A percentile compares a stretch with the other conserved stretches of the same genome.
phyloP scores from a whole-genome alignment of 2,329 filamentous ascomycete species.

The Grosmannia serpens region DNA sequence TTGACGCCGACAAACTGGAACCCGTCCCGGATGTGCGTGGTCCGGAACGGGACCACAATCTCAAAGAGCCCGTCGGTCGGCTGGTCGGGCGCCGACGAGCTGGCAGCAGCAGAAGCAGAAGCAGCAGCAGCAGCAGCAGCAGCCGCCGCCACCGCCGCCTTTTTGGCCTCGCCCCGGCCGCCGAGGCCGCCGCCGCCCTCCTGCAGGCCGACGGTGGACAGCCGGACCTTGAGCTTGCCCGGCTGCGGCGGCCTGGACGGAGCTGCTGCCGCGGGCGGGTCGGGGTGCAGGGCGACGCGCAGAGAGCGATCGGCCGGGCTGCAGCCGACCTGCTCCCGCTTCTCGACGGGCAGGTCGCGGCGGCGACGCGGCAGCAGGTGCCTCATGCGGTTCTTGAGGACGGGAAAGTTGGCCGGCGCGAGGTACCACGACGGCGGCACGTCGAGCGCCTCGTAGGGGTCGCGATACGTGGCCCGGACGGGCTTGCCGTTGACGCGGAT shows the following conservation, averaged over 20 bases:
- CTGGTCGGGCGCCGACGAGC: background rate
- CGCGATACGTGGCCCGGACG: constrained; percentile 36
- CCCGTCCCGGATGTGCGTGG: constrained; percentile 69
- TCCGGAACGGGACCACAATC: constrained; percentile 62
- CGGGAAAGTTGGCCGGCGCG: constrained; percentile 62
- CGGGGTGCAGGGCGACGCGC: constrained; percentile 25
- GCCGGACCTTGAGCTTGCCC: constrained; percentile 8
- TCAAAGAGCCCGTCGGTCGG: constrained; percentile 17
- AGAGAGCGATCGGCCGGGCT: constrained; percentile 44
- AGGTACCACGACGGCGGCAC: constrained; percentile 50
- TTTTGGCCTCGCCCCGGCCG: background rate
- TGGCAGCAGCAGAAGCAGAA: background rate
- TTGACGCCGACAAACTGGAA: constrained; percentile 85
- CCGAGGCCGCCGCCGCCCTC: background rate
- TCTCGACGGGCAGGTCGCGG: constrained; percentile 41
- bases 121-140: background rate
- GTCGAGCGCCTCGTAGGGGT: constrained; percentile 56
- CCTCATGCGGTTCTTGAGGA: constrained; percentile 57
- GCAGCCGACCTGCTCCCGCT: constrained; percentile 43
- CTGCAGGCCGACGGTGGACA: constrained; percentile 3
- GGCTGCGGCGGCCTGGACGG: background rate
- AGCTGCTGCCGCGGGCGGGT: constrained; percentile 12
- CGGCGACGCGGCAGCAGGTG: constrained; percentile 39
- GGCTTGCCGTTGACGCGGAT: constrained; percentile 39
- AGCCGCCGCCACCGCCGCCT: background rate